Base-by-base conservation (phyloP, 495 filamentous ascomycete species). In the Podospora fimiseda region DNA sequence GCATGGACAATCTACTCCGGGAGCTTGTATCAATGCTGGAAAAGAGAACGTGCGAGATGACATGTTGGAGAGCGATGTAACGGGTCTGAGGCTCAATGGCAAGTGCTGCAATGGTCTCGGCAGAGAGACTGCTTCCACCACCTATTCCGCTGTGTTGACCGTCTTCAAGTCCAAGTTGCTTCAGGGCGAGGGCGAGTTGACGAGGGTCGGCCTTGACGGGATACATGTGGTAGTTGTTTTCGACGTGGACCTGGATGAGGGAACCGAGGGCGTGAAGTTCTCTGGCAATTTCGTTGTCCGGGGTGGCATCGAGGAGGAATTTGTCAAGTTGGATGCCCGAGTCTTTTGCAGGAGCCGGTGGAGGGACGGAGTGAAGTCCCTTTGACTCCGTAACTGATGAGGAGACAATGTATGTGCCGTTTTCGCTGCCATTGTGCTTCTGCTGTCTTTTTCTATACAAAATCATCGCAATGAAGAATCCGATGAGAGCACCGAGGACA, bases 211-310 rank as follows among this genome's bases (percentile, higher is more conserved):
- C 51, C 15, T 60, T 45, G 33, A 70, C 54, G 3, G 67, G 59
- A 8, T 59, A 50, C 9, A 52, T 53, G 43, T 67, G 65, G 45
- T 70, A 71, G 44, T 68, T 51, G 54, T 54, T 63, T 39, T 71
- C 62, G 44, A 64, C 65, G 42, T 71, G 69, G 38, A 63, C 55
- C 45, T 62, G 60, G 27, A 70, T 57, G 19, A 70, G 56, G 6
- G 61, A 49, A 15, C 55, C 51, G 19, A 68, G 53, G 5, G 63
- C 53, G 22, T 40, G 50, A 18, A 70, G 59, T 50, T 71, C 69
- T 19, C 41, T 47, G 18, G 57, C 46, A 33, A 70, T 59, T 21
- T 63, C 61, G 8, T 53, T 50, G 52, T 70, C 62, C 1, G 69
- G 50, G 4, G 50, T 59, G n/a, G 65, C 30, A 20, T 64, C 63